Evolutionary conservation across 2,329 filamentous ascomycete genomes (phyloP), one percentile per base, ranked within the genome.

Genomic region (Penicillium olsonii): DNA sequence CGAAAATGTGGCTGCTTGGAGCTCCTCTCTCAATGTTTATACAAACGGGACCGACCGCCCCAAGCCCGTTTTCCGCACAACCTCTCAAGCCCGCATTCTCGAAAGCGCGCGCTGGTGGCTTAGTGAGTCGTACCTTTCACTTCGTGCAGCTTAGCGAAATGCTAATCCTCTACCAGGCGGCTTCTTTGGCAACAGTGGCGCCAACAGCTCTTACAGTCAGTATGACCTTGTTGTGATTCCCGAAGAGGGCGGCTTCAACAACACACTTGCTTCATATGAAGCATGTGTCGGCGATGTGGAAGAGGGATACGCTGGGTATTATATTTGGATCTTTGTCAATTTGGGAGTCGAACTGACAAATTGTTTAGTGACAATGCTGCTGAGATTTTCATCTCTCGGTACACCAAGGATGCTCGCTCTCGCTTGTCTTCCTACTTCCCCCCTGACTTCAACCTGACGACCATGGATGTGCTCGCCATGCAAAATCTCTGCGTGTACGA

Each of bases 401-500:
- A 81, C 54, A 71, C 80, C 4, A 60, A 66, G 9, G 55, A 68
- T 22, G 77, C 79, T 8, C 74, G 74, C 2, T 53, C 65, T 12
- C 75, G 79, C 2, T 63, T 83, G 17, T 74, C 79, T 20, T 50
- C 68, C 31, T 75, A 76, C 57, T 72, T 74, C 4, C 78, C 80
- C 3, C 26, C 57, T 0, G 75, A 75, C 26, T 80, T 83, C 63
- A 69, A 64, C 14, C 68, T 82, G 27, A 81, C 70, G 1, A 55
- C 69, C 29, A 75, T 76, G 53, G 79, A 82, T 59, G 75, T 77
- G 0, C 79, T 80, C 38, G 73, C 71, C 18, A 75, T 78, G 73
- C 73, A 75, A 60, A 80, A 73, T 53, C 70, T 81, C 43, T 84
- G 80, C 55, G 75, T 78, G 2, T 83, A 83, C 56, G 80, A 83